A percentile compares a stretch with the other conserved stretches of the same genome.
These are phyloP conservation scores for Euphrasia confusa DNA, from an alignment of 257 asterid species.

Conservation along the genomic window DNA sequence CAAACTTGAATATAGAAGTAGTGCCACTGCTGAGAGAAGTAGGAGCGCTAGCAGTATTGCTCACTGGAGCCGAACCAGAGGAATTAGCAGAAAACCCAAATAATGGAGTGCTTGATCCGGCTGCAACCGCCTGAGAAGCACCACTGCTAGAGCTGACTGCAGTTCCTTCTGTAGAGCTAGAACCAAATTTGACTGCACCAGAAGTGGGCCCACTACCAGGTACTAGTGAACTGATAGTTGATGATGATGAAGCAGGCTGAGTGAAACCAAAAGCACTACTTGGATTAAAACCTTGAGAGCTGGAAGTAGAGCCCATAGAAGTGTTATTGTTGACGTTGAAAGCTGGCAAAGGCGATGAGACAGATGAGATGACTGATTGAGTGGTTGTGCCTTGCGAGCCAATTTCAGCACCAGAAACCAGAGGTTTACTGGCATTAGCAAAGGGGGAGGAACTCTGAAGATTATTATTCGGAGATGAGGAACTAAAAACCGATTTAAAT, in stretches of 20 bases:
- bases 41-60: slow-evolving; percentile 19
- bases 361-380: slow-evolving; percentile 27
- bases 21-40: slow-evolving; percentile 21
- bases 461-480: slow-evolving; percentile 27
- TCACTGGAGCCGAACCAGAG: slow-evolving; percentile 24
- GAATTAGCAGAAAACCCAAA: slow-evolving; percentile 28
- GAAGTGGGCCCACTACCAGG: slow-evolving; percentile 28
- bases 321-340: slow-evolving; percentile 19
- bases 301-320: slow-evolving; percentile 32
- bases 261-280: slow-evolving; percentile 29
- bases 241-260: slow-evolving; percentile 35
- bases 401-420: slow-evolving; percentile 18
- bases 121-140: slow-evolving; percentile 20
- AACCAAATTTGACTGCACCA: slow-evolving; percentile 36
- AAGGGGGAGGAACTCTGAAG: slow-evolving; percentile 39
- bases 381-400: slow-evolving; percentile 31
- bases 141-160: slow-evolving; percentile 34
- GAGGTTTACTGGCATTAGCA: slow-evolving; percentile 34
- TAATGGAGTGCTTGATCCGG: slow-evolving; percentile 22
- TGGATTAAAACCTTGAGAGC: slow-evolving; percentile 21
- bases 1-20: slow-evolving; percentile 31
- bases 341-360: slow-evolving; percentile 35
- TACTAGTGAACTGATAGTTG: slow-evolving; percentile 28
- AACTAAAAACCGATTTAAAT: slow-evolving; percentile 27
- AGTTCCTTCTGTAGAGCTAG: slow-evolving; percentile 28